Evolutionary conservation across 2,329 filamentous ascomycete species (phyloP).

Genomic region (Penicillium sp.): DNA sequence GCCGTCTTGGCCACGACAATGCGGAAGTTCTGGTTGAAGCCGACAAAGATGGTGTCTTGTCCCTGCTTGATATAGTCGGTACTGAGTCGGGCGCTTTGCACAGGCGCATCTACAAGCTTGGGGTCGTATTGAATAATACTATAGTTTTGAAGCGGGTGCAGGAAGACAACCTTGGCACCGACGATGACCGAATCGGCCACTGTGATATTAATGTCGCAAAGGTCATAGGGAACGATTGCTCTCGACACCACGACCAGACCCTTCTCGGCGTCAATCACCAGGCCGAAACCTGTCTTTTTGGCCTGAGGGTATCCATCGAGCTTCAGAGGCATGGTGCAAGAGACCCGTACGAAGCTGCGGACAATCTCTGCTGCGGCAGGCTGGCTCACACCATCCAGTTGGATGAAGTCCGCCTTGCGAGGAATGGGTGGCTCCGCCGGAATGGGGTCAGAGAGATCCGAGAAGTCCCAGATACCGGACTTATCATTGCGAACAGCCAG

Average conservation of each 20-base stretch:
- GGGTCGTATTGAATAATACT: slow-evolving; percentile 94
- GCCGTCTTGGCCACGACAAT: slow-evolving; percentile 92
- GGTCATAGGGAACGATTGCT: slow-evolving; percentile 91
- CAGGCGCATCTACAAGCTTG: slow-evolving; percentile 85
- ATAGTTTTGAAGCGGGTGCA: slow-evolving; percentile 97
- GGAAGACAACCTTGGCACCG: slow-evolving; percentile 88
- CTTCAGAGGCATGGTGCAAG: slow-evolving; percentile 91
- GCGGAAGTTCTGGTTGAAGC: slow-evolving; percentile 94
- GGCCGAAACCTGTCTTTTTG: slow-evolving; percentile 88
- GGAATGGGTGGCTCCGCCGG: slow-evolving; percentile 70
- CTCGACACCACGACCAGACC: slow-evolving; percentile 91
- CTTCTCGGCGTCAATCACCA: slow-evolving; percentile 97
- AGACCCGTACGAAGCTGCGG: slow-evolving; percentile 89
- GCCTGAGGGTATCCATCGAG: slow-evolving; percentile 97
- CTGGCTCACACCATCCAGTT: slow-evolving; percentile 82
- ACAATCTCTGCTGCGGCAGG: slow-evolving; percentile 90
- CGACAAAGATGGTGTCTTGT: slow-evolving; percentile 91
- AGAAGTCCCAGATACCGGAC: slow-evolving; percentile 92
- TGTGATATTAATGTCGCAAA: slow-evolving; percentile 93
- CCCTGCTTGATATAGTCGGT: slow-evolving; percentile 84
- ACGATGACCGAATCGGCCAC: slow-evolving; percentile 96
- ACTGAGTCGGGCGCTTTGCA: slow-evolving; percentile 82
- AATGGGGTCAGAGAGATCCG: slow-evolving; percentile 75
- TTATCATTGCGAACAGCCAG: slow-evolving; percentile 85
- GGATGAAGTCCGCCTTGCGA: slow-evolving; percentile 84